Conservation (phyloP, 495 filamentous ascomycete species). For the Aspergillus cristatus region DNA sequence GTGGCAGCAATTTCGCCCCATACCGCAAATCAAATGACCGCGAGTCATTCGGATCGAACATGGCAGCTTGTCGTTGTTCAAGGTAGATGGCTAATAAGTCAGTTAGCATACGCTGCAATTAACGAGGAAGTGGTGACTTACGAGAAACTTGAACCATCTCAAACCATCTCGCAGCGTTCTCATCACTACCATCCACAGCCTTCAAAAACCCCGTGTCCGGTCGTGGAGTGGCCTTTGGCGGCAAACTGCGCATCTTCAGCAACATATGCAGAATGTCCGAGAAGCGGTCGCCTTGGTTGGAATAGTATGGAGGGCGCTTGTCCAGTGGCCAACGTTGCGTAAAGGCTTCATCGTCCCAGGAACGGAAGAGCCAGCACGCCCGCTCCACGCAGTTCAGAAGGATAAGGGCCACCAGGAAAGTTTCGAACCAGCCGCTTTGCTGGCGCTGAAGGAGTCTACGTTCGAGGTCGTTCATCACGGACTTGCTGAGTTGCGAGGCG, state of each 20-base stretch:
- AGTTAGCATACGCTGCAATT: not conserved
- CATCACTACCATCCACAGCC: constrained; percentile 43
- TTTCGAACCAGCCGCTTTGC: constrained; percentile 62
- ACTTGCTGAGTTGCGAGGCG: constrained; percentile 54
- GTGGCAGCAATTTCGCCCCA: constrained; percentile 48
- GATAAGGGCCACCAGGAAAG: constrained; percentile 64
- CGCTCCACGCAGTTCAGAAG: constrained; percentile 75
- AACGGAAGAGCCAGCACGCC: constrained; percentile 72
- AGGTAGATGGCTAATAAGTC: constrained; percentile 27
- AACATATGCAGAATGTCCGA: constrained; percentile 67
- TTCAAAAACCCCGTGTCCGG: constrained; percentile 46
- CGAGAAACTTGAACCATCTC: constrained; percentile 50
- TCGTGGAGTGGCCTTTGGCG: constrained; percentile 47
- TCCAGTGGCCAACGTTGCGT: constrained; percentile 58
- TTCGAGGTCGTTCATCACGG: constrained; percentile 66
- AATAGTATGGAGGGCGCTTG: constrained; percentile 54
- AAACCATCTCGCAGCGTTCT: constrained; percentile 48
- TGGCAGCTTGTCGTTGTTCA: constrained; percentile 34
- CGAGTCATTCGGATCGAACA: constrained; percentile 55
- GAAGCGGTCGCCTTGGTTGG: constrained; percentile 62
- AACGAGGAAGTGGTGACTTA: constrained; percentile 27
- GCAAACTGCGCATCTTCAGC: constrained; percentile 60
- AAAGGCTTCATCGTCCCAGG: constrained; percentile 55
- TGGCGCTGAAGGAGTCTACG: constrained; percentile 61
- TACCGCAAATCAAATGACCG: constrained; percentile 60